These are phyloP conservation scores for Diaporthe eres DNA, from an alignment of 2,329 filamentous ascomycete genomes.

Conservation along the genomic window DNA sequence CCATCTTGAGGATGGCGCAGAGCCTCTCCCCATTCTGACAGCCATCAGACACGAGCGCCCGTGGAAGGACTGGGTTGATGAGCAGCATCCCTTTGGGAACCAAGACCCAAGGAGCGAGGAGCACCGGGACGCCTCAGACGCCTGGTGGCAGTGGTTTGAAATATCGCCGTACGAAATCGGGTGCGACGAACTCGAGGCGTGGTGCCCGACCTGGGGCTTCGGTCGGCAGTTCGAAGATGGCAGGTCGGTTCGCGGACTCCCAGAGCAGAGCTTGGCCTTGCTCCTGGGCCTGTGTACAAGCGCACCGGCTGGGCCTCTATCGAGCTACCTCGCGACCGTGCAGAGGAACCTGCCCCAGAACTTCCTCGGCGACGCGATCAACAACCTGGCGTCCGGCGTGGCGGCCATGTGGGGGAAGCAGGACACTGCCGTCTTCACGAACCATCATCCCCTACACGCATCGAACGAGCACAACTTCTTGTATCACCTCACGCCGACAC, in stretches of 20 bases:
- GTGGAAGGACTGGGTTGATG: constrained; percentile 38
- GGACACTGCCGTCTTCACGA: constrained; percentile 37
- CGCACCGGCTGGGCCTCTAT: constrained; percentile 34
- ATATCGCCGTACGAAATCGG: constrained; percentile 32
- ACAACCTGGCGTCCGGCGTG: constrained; percentile 27
- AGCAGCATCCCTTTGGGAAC: constrained; percentile 29
- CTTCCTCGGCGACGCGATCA: constrained; percentile 27
- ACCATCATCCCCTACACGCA: constrained; percentile 36
- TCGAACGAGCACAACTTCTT: constrained; percentile 38
- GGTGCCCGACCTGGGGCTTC: constrained; percentile 37
- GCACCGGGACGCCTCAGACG: constrained; percentile 26
- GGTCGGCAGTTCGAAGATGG: constrained; percentile 33
- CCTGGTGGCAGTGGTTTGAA: constrained; percentile 39
- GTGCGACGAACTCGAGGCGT: constrained; percentile 36
- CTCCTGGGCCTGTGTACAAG: constrained; percentile 31
- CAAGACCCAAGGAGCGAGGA: constrained; percentile 22
- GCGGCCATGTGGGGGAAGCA: constrained; percentile 33
- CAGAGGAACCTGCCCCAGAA: constrained; percentile 38
- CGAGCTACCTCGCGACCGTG: constrained; percentile 28
- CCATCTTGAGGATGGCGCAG: constrained; percentile 11
- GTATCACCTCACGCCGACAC: constrained; percentile 31
- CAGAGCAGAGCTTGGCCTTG: constrained; percentile 33
- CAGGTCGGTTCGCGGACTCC: constrained; percentile 17
- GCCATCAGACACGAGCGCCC: constrained; percentile 38
- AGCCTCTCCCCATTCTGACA: constrained; percentile 35